Evolutionary conservation across 2,329 filamentous ascomycete genomes (phyloP), one percentile per base, ranked within the genome.

Genomic region (Dactylellina drechsleri): DNA sequence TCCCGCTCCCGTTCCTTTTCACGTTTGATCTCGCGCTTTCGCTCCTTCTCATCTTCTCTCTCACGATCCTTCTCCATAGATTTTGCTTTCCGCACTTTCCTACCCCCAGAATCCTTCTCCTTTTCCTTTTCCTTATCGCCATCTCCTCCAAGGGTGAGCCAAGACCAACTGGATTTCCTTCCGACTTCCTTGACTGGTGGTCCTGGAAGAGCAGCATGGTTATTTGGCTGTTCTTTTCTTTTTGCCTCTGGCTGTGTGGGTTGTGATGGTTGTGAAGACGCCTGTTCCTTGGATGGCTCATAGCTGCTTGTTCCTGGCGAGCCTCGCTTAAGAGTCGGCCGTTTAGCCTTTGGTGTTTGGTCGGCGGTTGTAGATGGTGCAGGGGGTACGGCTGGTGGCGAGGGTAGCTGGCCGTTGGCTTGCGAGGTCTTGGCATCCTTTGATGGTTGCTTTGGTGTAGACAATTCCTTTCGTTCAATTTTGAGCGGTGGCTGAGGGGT

Each of bases 141-240:
- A 31, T 76, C 78, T 59, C 86, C 86, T 45, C 86, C 86, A 36
- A 93, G 50, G 10, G 70, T 86, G 78, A 96, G 88, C 91, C 92
- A 91, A 81, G 88, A 88, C 81, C 87, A 92, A 74, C 90, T 91
- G 10, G 92, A 93, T 81, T 95, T 96, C 74, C 90, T 87, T 23
- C 85, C 85, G 59, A 86, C 86, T 53, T 92, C 89, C 1, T 89
- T 88, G 3, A 93, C 90, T 80, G 91, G 92, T 80, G 90, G 93
- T 59, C 88, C 86, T 78, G 85, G 84, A 52, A 68, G 52, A 36
- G 50, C 43, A 15, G 16, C 18, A 31, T 54, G 58, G 49, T 70
- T 43, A 40, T 16, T 54, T n/a, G 54, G 41, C 13, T 18, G 3
- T 13, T 70, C 71, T n/a, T 68, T 70, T 50, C 71, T 58, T 45